Evolutionary conservation across 257 asterid genomes (phyloP).

Genomic region (Solanum medicagineum): DNA sequence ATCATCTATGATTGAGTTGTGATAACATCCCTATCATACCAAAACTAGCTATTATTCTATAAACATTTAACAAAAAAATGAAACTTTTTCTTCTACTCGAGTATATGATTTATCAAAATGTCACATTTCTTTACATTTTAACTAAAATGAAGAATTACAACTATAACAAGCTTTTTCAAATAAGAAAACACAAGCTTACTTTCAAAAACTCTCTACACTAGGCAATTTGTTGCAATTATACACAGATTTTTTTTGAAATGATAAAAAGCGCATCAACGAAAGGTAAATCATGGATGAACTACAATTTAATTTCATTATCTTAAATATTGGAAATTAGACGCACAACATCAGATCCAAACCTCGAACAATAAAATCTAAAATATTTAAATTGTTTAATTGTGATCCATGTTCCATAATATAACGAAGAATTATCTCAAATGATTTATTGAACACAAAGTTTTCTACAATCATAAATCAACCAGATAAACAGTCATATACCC

Average conservation of each 20-base stretch:
- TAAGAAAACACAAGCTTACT: not conserved
- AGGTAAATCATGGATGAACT: not conserved
- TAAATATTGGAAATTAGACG: not conserved
- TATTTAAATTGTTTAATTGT: not conserved
- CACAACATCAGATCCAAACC: not conserved
- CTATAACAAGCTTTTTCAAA: not conserved
- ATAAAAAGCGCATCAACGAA: not conserved
- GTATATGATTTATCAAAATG: not conserved
- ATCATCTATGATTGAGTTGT: not conserved
- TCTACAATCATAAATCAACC: not conserved
- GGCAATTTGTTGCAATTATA: not conserved
- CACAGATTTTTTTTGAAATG: not conserved
- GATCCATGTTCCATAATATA: not conserved
- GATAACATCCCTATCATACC: not conserved
- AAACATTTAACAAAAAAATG: not conserved
- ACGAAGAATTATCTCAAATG: not conserved
- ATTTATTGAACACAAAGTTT: not conserved
- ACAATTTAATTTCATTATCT: not conserved
- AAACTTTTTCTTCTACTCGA: not conserved
- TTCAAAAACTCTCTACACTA: not conserved
- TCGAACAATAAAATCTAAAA: not conserved
- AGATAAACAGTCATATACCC: not conserved
- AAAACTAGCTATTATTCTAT: not conserved
- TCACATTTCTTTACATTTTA: not conserved
- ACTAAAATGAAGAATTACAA: not conserved